Percentiles rank a stretch among this genome's conserved stretches.
Evolutionary conservation across 495 filamentous ascomycete genomes (phyloP).

Genomic region (Neurospora cerealis): DNA sequence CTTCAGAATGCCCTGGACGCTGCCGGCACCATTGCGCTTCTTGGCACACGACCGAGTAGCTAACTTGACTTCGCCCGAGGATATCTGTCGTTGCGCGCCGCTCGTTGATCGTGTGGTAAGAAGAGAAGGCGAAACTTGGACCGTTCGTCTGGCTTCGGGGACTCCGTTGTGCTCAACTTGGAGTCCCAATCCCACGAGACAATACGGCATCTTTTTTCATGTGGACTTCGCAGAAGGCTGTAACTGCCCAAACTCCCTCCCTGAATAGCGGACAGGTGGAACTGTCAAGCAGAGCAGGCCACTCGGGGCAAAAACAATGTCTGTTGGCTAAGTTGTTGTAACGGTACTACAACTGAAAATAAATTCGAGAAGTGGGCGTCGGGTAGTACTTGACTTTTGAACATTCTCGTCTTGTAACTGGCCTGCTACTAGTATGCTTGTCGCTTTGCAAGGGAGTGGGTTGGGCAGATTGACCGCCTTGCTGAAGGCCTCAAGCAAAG

Average conservation of each 20-base stretch:
- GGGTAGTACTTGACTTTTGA: not conserved
- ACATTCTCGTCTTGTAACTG: not conserved
- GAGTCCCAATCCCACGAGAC: not conserved
- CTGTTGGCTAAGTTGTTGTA: no score
- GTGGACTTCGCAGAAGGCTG: not conserved
- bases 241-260: not conserved
- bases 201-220: not conserved
- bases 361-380: not conserved
- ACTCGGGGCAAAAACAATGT: not conserved
- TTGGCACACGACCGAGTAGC: no score
- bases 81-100: no score
- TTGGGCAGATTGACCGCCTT: not conserved
- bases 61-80: no score
- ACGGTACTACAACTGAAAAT: not conserved
- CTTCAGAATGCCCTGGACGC: not conserved
- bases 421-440: not conserved
- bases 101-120: not conserved
- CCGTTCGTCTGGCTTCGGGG: not conserved
- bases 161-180: not conserved
- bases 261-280: not conserved
- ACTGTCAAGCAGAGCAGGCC: not conserved
- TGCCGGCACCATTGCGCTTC: no score
- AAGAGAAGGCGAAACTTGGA: not conserved
- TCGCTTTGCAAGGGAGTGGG: not conserved
- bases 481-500: not conserved